Conservation (phyloP, 2,329 filamentous ascomycete genomes). For the Aspergillus sp. region DNA sequence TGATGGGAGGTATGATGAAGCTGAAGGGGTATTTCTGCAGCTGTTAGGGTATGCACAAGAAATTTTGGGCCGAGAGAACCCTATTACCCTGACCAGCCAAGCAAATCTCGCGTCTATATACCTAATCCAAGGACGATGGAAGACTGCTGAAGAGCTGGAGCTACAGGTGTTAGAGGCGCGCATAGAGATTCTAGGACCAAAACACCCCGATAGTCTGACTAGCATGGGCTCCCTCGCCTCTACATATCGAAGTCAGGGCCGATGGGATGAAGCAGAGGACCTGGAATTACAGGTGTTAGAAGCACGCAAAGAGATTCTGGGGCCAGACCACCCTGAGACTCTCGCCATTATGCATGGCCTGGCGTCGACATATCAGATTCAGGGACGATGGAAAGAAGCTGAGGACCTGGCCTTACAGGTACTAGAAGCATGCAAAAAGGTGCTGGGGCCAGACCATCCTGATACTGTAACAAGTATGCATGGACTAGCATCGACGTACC, state of each 20-base stretch:
- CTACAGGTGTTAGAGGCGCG: neutral
- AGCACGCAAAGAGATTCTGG: neutral
- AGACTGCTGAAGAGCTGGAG: neutral
- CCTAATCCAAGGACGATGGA: too few relatives aligned
- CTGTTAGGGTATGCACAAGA: too few relatives aligned
- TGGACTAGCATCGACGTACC: too few relatives aligned
- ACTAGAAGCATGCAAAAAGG: too few relatives aligned
- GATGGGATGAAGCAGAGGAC: too few relatives aligned
- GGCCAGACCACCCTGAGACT: conserved; percentile 12
- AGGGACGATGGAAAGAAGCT: too few relatives aligned
- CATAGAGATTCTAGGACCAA: neutral
- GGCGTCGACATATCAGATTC: too few relatives aligned
- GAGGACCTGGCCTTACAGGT: too few relatives aligned
- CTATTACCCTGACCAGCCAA: neutral
- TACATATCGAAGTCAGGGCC: too few relatives aligned
- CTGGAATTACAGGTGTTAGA: neutral
- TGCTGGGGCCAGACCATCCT: too few relatives aligned
- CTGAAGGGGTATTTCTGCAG: too few relatives aligned
- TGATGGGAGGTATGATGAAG: neutral
- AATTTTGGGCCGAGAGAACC: neutral
- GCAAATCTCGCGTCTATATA: neutral
- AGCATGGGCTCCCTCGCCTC: conserved; percentile 17
- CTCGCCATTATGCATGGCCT: conserved; percentile 22
- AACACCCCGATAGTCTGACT: conserved; percentile 16
- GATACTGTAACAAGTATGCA: too few relatives aligned